Percentiles rank a stretch among this genome's conserved stretches.
phyloP scores from a whole-genome alignment of 2,329 filamentous ascomycete genomes.

The Ambrosiella xylebori region DNA sequence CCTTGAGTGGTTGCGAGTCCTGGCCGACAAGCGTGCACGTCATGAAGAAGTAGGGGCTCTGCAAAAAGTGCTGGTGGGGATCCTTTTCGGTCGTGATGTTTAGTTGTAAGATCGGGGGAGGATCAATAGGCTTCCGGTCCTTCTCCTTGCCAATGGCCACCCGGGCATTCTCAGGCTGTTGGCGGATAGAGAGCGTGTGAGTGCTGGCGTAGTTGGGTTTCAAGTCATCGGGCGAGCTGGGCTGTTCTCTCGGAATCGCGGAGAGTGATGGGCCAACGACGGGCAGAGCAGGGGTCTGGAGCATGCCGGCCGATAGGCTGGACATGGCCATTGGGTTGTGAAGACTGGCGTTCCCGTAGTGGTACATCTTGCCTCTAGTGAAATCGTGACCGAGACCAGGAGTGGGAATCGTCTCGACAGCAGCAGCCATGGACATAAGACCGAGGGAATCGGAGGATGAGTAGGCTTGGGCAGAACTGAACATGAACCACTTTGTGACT shows the following conservation, averaged over 20 bases:
- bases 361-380: constrained; percentile 11
- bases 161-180: constrained; percentile 50
- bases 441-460: constrained; percentile 1
- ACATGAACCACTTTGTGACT: constrained; percentile 4
- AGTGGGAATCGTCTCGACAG: constrained; percentile 5
- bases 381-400: constrained; percentile 12
- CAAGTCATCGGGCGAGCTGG: constrained; percentile 1
- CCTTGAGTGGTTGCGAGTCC: constrained; percentile 22
- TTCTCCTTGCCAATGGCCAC: constrained; percentile 61
- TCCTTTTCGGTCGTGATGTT: constrained; percentile 25
- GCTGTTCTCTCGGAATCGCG: background rate
- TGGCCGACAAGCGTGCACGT: constrained; percentile 28
- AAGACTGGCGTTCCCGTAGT: constrained; percentile 2
- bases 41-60: constrained; percentile 31
- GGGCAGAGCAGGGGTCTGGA: constrained; percentile 3
- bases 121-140: constrained; percentile 75
- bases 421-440: constrained; percentile 10
- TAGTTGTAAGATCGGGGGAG: constrained; percentile 69
- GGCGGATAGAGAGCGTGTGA: constrained; percentile 35
- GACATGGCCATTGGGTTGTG: constrained; percentile 8
- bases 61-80: constrained; percentile 26
- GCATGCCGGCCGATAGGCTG: background rate
- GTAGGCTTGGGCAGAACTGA: background rate
- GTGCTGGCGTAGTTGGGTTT: constrained; percentile 6
- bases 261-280: constrained; percentile 1